Conservation (phyloP, 345 rosid genomes). For the Raphanus raphanistrum region DNA sequence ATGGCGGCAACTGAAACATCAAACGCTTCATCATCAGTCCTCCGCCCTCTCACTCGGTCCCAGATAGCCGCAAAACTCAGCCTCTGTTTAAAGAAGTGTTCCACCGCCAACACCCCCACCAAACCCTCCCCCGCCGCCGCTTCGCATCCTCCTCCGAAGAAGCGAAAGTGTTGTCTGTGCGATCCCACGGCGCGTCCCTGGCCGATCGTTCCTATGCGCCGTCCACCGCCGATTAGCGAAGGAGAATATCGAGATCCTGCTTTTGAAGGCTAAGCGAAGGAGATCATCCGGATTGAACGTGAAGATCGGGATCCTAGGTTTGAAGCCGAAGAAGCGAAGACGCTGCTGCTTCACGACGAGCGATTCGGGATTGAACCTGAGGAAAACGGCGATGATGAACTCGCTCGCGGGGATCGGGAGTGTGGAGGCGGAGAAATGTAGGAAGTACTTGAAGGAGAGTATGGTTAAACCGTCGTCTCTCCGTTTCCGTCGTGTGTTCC, state of each 20-base stretch:
- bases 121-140: constrained; percentile 13
- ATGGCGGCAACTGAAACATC: not conserved
- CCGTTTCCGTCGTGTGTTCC: constrained; percentile 49
- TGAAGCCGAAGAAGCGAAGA: not conserved
- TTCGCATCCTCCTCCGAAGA: constrained; percentile 25
- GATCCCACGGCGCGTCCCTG: constrained; percentile 78
- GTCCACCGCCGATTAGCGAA: constrained; percentile 49
- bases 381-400: constrained; percentile 78
- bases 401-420: constrained; percentile 69
- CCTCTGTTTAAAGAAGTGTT: not conserved
- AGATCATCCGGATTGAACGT: not conserved
- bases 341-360: not conserved
- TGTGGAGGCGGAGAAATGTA: constrained; percentile 67
- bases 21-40: not conserved
- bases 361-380: constrained; percentile 11
- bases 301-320: not conserved
- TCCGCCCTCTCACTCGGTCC: constrained; percentile 5
- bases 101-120: not conserved
- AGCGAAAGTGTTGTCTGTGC: constrained; percentile 58
- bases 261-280: not conserved
- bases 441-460: constrained; percentile 49
- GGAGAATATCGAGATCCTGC: not conserved
- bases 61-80: not conserved
- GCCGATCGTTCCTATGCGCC: constrained; percentile 75
- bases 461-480: constrained; percentile 59